Percentiles rank a stretch among this genome's conserved stretches.
Conservation (phyloP, 106 monocot species). For the Ottelia alismoides region DNA sequence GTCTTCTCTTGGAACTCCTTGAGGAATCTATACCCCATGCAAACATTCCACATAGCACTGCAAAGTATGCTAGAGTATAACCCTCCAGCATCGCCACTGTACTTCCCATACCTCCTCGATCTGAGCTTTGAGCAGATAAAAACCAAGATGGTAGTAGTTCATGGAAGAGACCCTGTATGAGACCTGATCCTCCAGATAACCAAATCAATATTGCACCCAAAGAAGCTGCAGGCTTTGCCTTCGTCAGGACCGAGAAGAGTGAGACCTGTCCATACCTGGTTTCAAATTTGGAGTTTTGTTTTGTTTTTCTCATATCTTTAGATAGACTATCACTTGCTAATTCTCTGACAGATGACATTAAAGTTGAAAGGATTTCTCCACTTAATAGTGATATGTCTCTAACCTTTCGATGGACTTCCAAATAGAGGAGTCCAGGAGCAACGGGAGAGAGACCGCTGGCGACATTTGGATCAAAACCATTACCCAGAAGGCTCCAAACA, state of each 20-base stretch:
- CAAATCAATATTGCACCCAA: conserved; percentile 66
- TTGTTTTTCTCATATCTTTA: conserved; percentile 19
- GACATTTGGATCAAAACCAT: conserved; percentile 63
- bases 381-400: conserved; percentile 37
- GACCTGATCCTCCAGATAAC: conserved; percentile 54
- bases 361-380: conserved; percentile 48
- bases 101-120: conserved; percentile 22
- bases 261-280: conserved; percentile 36
- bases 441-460: conserved; percentile 55
- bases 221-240: conserved; percentile 37
- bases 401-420: conserved; percentile 41
- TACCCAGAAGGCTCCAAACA: conserved; percentile 64
- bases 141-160: conserved; percentile 75
- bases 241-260: conserved; percentile 31
- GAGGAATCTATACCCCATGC: conserved; percentile 54
- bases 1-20: conserved; percentile 25
- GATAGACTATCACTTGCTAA: conserved; percentile 24
- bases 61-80: conserved; percentile 42
- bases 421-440: conserved; percentile 66
- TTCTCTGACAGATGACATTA: conserved; percentile 49
- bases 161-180: conserved; percentile 48
- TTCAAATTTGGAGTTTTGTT: conserved; percentile 30
- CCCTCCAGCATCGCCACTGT: conserved; percentile 31
- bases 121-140: conserved; percentile 24
- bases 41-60: conserved; percentile 48